Base-by-base conservation (phyloP, 352 stramenopile genomes). In the Phytophthora ramorum region DNA sequence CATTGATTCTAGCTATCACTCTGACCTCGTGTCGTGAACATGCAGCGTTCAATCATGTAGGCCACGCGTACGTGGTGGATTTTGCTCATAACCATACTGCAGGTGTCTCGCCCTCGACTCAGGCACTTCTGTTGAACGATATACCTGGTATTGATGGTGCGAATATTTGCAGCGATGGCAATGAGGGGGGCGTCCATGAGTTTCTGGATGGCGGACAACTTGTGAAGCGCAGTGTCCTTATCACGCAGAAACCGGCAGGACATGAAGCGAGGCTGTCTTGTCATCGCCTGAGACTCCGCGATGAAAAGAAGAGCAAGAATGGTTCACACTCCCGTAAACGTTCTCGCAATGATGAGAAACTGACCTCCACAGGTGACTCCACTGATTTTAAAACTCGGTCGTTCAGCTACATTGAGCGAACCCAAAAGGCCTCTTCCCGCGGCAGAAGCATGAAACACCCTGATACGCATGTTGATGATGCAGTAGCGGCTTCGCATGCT, bases 391-490 rank as follows among this genome's bases (percentile, higher is more conserved):
- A 58, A 7, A 1, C 20, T 34, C 40, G 52, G 0, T 7, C 55
- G 40, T 75, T 85, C 34, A 63, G 63, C 22, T 89, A 74, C 43
- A 90, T 92, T 52, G 80, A 92, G 55, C 84, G 79, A n/a, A 84
- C 84, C 7, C 74, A 79, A 40, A 81, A 69, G 17, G 56, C 59
- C 19, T 76, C 72, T n/a, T 73, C 61, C 7, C 74, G 45, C 22
- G 49, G 52, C 16, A 71, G 26, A 48, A 53, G 22, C 17, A 13
- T 20, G 16, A 45, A 56, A 19, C 20, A 61, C 4, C 22, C 64
- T 26, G 59, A 71, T 7, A 9, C 49, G 34, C 55, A 58, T 5
- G 30, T 19, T 13, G 20, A 51, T 62, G 58, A 48, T 0, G 16
- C 17, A 32, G 22, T 57, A 37, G 54, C 24, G 55, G 68, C 66